Base-by-base conservation (phyloP, 2,329 filamentous ascomycete species). In the Pseudopyricularia cyperi region DNA sequence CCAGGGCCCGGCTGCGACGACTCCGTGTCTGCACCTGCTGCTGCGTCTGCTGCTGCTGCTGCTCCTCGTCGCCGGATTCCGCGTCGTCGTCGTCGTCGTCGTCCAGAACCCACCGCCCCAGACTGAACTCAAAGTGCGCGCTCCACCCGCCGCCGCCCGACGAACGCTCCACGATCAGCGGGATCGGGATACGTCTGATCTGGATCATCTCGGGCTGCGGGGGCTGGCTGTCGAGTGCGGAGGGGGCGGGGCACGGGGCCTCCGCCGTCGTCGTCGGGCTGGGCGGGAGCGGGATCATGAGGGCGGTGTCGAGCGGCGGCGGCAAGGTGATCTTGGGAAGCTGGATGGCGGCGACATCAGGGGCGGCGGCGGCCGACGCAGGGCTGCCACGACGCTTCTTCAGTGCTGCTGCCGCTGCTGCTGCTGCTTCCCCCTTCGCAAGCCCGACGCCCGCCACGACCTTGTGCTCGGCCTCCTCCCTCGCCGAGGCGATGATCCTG, bases 141-240 rank as follows among this genome's bases (percentile, higher is more conserved):
- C 56, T 55, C 56, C 52, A 58, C 12, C 22, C 22, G 53, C 53
- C 65, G 53, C 53, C 65, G 60, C n/a, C 63, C 60, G 60, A 62
- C 5, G 65, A 60, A 48, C 61, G 59, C 55, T 70, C 68, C 35
- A 58, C 55, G 44, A 58, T 59, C 22, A 70, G 58, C 17, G 69
- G 66, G 37, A 71, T 69, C 42, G 66, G 66, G 19, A 69, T 60
- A 54, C 68, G 65, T 52, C 61, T 58, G 35, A 69, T 66, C 53
- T 61, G 58, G 34, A 69, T 65, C 49, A 44, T 47, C 48, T 47
- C 52, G 9, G 22, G 39, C 42, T 24, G 48, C 4, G n/a, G n/a
- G 3, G 42, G n/a, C 24, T 39, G 17, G 42, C 22, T 52, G 33
- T 30, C 42, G 32, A 12, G 14, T 11, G 42, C 17, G 12, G 51